Conservation (phyloP, 257 asterid species). For the Phtheirospermum japonicum region DNA sequence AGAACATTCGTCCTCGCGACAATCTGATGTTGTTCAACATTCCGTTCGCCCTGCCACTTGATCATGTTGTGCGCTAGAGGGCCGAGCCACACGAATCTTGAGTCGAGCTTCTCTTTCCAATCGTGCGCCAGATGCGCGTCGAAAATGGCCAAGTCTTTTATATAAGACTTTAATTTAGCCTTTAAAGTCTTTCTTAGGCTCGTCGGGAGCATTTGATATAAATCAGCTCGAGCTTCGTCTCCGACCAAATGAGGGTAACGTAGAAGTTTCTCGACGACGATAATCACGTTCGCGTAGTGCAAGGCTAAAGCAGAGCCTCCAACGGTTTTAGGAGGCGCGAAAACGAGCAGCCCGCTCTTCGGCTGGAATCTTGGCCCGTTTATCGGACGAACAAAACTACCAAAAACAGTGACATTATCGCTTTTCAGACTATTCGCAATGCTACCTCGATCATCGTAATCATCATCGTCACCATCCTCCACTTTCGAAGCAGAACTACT, state of each 20-base stretch:
- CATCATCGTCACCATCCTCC: constrained; percentile 48
- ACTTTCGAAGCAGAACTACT: constrained; percentile 59
- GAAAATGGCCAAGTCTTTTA: constrained; percentile 60
- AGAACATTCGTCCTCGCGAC: constrained; percentile 72
- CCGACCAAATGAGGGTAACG: constrained; percentile 88
- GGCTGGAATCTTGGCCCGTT: neutral
- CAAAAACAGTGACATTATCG: constrained; percentile 30
- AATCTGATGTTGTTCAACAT: constrained; percentile 84
- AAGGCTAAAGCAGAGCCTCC: constrained; percentile 90
- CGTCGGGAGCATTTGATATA: constrained; percentile 89
- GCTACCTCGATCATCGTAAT: constrained; percentile 54
- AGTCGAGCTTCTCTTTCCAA: constrained; percentile 72
- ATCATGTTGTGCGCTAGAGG: constrained; percentile 93
- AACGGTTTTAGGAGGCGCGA: constrained; percentile 60
- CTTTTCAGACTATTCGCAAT: constrained; percentile 41
- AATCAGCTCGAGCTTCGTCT: constrained; percentile 86
- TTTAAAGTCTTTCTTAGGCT: constrained; percentile 68
- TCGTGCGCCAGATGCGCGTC: constrained; percentile 87
- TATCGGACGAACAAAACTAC: constrained; percentile 25
- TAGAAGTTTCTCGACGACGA: constrained; percentile 72
- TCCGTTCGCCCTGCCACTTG: constrained; percentile 91
- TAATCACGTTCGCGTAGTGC: constrained; percentile 85
- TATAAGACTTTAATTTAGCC: constrained; percentile 51
- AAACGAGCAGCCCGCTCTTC: constrained; percentile 33
- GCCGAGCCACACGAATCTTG: constrained; percentile 61